Percentiles rank a stretch among this genome's conserved stretches.
Evolutionary conservation across 176 grass and related monocot genomes (phyloP).

Genomic region (Aechmea fasciata): DNA sequence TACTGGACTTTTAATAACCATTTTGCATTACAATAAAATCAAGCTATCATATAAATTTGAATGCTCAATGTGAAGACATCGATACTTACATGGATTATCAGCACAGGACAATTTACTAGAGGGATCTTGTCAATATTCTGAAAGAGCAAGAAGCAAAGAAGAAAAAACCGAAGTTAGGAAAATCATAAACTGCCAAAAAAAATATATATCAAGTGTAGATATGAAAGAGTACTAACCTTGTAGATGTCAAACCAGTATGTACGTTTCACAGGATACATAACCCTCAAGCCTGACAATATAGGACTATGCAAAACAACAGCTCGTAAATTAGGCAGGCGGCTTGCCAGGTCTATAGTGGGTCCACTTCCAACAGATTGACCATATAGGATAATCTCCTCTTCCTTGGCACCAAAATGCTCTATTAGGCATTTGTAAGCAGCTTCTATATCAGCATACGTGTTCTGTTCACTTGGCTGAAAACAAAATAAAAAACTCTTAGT

Average conservation of each 20-base stretch:
- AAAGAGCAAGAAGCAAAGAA: conserved; percentile 11
- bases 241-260: conserved; percentile 99
- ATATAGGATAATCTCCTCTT: conserved; percentile 89
- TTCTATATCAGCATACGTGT: conserved; percentile 89
- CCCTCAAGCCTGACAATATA: conserved; percentile 82
- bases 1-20: background rate
- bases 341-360: conserved; percentile 76
- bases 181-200: conserved; percentile 9
- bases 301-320: conserved; percentile 86
- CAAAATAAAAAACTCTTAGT: conserved; percentile 1
- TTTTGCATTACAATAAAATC: background rate
- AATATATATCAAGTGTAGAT: conserved; percentile 8
- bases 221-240: conserved; percentile 52
- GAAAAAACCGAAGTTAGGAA: conserved; percentile 17
- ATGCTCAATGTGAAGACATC: conserved; percentile 7
- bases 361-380: conserved; percentile 95
- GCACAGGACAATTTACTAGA: conserved; percentile 72
- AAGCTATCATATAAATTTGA: background rate
- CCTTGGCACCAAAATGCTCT: conserved; percentile 67
- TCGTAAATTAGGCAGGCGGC: conserved; percentile 43
- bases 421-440: conserved; percentile 76
- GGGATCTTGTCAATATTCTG: conserved; percentile 96
- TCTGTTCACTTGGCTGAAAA: conserved; percentile 71
- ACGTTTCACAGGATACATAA: conserved; percentile 90
- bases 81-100: conserved; percentile 90